phyloP scores from a whole-genome alignment of 1,139 yeast species.

The Pichiaceae sp. region DNA sequence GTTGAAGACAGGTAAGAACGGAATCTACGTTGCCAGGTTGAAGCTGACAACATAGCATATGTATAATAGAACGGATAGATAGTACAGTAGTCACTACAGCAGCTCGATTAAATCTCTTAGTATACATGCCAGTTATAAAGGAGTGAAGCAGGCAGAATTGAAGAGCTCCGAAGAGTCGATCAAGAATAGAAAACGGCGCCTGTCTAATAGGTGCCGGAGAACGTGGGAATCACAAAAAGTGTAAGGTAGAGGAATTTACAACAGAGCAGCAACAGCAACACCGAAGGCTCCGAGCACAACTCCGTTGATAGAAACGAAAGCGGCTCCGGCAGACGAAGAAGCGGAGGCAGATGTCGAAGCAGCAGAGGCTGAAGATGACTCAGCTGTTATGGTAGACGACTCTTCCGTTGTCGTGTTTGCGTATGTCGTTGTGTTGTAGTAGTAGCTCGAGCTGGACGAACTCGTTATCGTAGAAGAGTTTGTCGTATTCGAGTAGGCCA shows the following conservation, averaged over 20 bases:
- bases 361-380: neutral
- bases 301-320: slow-evolving; percentile 31
- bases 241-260: neutral
- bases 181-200: no score
- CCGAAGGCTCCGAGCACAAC: slow-evolving; percentile 43
- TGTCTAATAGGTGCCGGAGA: no score
- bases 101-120: neutral
- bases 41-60: slow-evolving; percentile 2
- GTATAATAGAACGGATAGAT: neutral
- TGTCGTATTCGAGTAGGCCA: slow-evolving; percentile 16
- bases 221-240: neutral
- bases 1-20: slow-evolving; percentile 43
- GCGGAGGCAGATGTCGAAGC: slow-evolving; percentile 2
- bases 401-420: neutral
- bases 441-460: neutral
- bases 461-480: slow-evolving; percentile 15
- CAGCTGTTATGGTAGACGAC: neutral
- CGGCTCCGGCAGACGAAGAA: slow-evolving; percentile 24
- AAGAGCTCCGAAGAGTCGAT: no score
- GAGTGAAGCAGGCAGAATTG: no score
- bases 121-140: neutral
- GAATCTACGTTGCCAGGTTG: slow-evolving; percentile 38
- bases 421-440: slow-evolving; percentile 1
- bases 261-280: slow-evolving; percentile 40
- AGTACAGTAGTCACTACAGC: no score